These are phyloP conservation scores for Xylaria sp. DNA, from an alignment of 2,329 filamentous ascomycete species.

Conservation along the genomic window DNA sequence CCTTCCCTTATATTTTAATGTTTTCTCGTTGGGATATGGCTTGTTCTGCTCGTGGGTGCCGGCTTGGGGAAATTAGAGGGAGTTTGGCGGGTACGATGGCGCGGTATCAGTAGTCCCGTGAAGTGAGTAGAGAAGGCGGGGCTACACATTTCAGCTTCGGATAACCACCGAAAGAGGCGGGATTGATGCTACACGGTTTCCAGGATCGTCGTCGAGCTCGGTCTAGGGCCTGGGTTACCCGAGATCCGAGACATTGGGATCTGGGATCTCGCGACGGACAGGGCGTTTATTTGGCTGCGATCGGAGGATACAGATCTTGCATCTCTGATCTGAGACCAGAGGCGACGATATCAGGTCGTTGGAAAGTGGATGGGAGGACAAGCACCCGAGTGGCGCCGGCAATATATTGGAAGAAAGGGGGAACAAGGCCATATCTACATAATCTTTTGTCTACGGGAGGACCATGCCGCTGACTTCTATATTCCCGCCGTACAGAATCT, in stretches of 20 bases:
- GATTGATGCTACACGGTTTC: constrained; percentile 3
- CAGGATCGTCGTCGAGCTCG: neutral
- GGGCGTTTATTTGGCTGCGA: neutral
- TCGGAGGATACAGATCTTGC: constrained; percentile 24
- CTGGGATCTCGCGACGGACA: constrained; percentile 7
- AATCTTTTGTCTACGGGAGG: constrained; percentile 5
- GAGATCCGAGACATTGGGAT: constrained; percentile 14
- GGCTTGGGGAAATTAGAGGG: too few relatives aligned
- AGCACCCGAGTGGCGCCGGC: constrained; percentile 8
- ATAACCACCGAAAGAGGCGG: constrained; percentile 2
- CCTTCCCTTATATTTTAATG: neutral
- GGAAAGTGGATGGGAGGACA: constrained; percentile 5
- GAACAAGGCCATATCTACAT: too few relatives aligned
- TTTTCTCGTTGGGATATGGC: neutral
- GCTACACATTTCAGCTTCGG: neutral
- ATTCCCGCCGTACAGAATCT: constrained; percentile 54
- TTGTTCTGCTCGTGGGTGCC: neutral
- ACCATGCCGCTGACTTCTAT: constrained; percentile 16
- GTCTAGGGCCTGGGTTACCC: constrained; percentile 1
- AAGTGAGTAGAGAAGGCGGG: neutral
- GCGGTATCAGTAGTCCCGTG: neutral
- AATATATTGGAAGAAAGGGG: constrained; percentile 20
- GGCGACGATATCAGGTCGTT: constrained; percentile 3
- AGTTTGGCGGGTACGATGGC: neutral
- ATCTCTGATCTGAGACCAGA: constrained; percentile 25